Conservation (phyloP, 1,139 yeast genomes). For the Hemisphaericaspora xylanilytica region DNA sequence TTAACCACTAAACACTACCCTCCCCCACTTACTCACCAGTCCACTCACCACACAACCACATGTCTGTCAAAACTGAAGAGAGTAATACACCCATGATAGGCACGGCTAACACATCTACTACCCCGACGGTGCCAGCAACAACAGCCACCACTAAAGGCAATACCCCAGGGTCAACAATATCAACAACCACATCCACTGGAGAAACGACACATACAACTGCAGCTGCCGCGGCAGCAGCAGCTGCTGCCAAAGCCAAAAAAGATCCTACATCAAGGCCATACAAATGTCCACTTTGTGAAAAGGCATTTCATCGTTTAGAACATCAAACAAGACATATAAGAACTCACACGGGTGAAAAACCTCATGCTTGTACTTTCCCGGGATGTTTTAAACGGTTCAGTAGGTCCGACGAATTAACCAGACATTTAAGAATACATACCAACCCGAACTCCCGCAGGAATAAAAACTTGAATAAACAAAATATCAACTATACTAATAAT, state of each 20-base stretch:
- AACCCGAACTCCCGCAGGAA: constrained; percentile 47
- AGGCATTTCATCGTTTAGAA: constrained; percentile 63
- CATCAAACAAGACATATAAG: constrained; percentile 72
- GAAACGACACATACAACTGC: constrained; percentile 1
- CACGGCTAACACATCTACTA: not conserved
- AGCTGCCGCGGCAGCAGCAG: constrained; percentile 15
- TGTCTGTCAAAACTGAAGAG: constrained; percentile 3
- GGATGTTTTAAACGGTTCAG: constrained; percentile 67
- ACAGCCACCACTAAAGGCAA: not conserved
- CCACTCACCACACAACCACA: too few relatives aligned
- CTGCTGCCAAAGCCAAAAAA: constrained; percentile 17
- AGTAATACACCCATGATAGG: constrained; percentile 1
- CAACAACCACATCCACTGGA: not conserved
- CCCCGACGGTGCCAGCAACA: not conserved
- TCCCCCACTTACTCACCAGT: too few relatives aligned
- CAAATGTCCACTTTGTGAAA: constrained; percentile 57
- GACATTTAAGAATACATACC: constrained; percentile 65
- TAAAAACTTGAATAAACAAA: constrained; percentile 21
- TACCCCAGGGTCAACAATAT: not conserved
- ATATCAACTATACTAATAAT: constrained; percentile 7
- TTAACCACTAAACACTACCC: too few relatives aligned
- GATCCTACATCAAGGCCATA: constrained; percentile 42
- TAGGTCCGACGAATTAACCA: constrained; percentile 65
- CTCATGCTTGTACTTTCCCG: constrained; percentile 67
- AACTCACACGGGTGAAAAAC: constrained; percentile 72